Evolutionary conservation across 805 yeast species (phyloP), one percentile per base, ranked within the genome.

Genomic region (Alloascoidea africana): DNA sequence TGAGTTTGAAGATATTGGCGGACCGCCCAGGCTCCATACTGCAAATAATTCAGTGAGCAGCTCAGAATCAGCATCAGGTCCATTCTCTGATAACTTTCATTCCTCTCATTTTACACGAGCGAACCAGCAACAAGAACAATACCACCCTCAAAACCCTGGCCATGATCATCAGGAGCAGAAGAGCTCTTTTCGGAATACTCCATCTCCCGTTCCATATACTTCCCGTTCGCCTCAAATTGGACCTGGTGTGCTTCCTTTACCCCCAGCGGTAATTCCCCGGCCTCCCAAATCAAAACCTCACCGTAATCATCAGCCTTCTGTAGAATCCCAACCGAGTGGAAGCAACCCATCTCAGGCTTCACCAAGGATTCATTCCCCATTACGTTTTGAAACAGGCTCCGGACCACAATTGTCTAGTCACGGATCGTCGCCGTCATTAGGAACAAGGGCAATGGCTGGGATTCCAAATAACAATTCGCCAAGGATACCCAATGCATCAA

Each of bases 321-420:
- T 23, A n/a, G n/a, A 23, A 23, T 23, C 30, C 8, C 8, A 8
- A 8, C n/a, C 30, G n/a, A 23, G 8, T 23, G 30, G 8, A 23
- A 23, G n/a, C n/a, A 23, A 23, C n/a, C n/a, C 30, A 23, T 8
- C 8, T 23, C 30, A 8, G n/a, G 30, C 30, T 23, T 23, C 30
- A 23, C 30, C 30, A 23, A 23, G n/a, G 8, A n/a, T 23, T 23
- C n/a, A 8, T 8, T 23, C 30, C n/a, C n/a, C 30, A 8, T 23
- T 23, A 23, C 30, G 30, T 23, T 23, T 23, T 23, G 30, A 23
- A 23, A 8, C 30, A 23, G n/a, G n/a, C n/a, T n/a, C n/a, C n/a
- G n/a, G n/a, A n/a, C n/a, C n/a, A n/a, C n/a, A n/a, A n/a, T n/a
- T n/a, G n/a, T n/a, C n/a, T n/a, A n/a, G n/a, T n/a, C n/a, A n/a